Conservation (phyloP, 1,284 basidiomycete species). For the Cutaneotrichosporon sp. region DNA sequence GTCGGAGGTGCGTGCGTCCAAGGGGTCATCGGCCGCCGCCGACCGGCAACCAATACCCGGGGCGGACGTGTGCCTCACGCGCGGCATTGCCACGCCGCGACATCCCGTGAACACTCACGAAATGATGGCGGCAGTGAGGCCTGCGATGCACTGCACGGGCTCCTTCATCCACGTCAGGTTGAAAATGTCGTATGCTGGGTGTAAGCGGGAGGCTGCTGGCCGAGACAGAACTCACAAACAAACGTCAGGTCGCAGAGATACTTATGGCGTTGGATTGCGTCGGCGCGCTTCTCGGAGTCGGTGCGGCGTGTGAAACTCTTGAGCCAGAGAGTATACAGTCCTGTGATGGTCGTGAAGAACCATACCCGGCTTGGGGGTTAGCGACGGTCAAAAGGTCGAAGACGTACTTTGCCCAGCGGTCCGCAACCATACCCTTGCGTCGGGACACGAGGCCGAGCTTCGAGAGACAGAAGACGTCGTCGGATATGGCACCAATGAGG, state of each 20-base stretch:
- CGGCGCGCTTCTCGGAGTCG: constrained; percentile 16
- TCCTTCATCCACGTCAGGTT: constrained; percentile 32
- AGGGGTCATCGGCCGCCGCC: neutral
- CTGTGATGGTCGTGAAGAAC: constrained; percentile 39
- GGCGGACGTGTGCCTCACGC: neutral
- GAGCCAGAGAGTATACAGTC: constrained; percentile 34
- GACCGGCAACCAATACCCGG: constrained; percentile 8
- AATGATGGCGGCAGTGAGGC: constrained; percentile 36
- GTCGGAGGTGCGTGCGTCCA: neutral
- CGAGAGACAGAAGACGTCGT: constrained; percentile 41
- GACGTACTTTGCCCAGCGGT: constrained; percentile 40
- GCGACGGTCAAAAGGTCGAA: neutral
- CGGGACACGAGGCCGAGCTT: constrained; percentile 33
- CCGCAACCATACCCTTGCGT: constrained; percentile 26
- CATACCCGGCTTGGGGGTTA: constrained; percentile 37
- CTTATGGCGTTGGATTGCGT: constrained; percentile 37
- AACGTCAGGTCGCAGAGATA: constrained; percentile 40
- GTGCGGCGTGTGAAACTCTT: constrained; percentile 8
- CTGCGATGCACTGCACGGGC: constrained; percentile 40
- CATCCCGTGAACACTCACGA: constrained; percentile 25
- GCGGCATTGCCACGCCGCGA: neutral
- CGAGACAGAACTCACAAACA: constrained; percentile 33
- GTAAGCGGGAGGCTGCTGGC: neutral
- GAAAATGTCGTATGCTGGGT: constrained; percentile 44
- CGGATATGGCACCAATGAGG: constrained; percentile 33